phyloP scores from a whole-genome alignment of 139 green algal species.

The Edaphochlamys debaryana region DNA sequence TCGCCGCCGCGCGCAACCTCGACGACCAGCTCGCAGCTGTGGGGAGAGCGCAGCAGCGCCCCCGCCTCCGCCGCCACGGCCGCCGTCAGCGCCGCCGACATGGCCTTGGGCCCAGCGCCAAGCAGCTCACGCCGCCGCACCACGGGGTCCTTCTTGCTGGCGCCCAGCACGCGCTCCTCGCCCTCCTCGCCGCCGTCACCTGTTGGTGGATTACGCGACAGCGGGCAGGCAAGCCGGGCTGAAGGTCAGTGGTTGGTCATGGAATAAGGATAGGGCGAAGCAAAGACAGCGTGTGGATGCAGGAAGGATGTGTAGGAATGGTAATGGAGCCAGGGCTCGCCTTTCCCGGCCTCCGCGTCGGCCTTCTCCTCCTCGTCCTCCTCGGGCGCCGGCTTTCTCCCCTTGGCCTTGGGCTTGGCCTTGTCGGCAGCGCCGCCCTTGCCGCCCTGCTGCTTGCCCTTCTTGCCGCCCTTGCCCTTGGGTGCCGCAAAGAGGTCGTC shows the following conservation, averaged over 20 bases:
- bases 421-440: neutral
- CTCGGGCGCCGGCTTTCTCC: neutral
- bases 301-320: no score
- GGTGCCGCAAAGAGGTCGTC: conserved; percentile 41
- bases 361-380: conserved; percentile 23
- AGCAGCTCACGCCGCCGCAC: conserved; percentile 78
- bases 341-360: neutral
- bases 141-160: conserved; percentile 81
- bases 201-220: no score
- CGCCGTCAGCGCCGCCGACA: conserved; percentile 58
- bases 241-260: no score
- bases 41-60: conserved; percentile 59
- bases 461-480: conserved; percentile 9
- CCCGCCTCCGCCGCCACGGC: conserved; percentile 41
- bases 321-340: no score
- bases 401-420: conserved; percentile 7
- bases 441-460: neutral
- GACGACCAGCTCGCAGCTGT: conserved; percentile 67
- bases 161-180: conserved; percentile 63
- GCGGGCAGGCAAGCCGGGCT: no score
- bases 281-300: no score
- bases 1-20: conserved; percentile 76
- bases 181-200: neutral
- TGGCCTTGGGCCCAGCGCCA: conserved; percentile 45
- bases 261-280: no score